Conservation (phyloP, 352 stramenopile genomes). For the Globisporangium paddicum region DNA sequence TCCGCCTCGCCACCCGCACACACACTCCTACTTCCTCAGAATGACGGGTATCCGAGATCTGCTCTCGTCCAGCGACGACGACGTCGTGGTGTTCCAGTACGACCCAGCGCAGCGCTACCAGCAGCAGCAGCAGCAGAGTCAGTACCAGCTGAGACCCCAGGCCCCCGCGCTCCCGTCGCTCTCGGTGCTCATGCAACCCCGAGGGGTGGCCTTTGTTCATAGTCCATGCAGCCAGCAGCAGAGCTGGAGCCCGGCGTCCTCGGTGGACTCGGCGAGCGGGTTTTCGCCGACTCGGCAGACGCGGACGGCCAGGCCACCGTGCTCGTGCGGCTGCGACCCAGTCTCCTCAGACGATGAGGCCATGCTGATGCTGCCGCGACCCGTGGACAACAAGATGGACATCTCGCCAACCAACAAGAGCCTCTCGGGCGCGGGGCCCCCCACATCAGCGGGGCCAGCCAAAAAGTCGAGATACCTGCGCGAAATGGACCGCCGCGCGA, state of each 20-base stretch:
- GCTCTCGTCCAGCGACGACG: slow-evolving; percentile 9
- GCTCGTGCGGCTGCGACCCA: slow-evolving; percentile 12
- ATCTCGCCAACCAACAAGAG: slow-evolving; percentile 12
- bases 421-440: background rate
- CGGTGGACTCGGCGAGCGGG: background rate
- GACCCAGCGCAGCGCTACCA: slow-evolving; percentile 10
- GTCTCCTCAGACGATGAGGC: slow-evolving; percentile 9
- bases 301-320: too few relatives aligned
- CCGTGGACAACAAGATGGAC: background rate
- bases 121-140: slow-evolving; percentile 1
- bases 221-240: too few relatives aligned
- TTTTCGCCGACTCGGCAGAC: too few relatives aligned
- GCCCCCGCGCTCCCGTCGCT: slow-evolving; percentile 8
- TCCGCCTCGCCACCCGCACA: background rate
- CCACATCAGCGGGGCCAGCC: too few relatives aligned
- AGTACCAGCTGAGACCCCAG: background rate
- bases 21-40: background rate
- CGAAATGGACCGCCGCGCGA: slow-evolving; percentile 46
- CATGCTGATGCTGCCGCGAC: background rate
- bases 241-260: slow-evolving; percentile 10
- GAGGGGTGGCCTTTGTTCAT: too few relatives aligned
- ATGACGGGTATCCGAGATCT: slow-evolving; percentile 12
- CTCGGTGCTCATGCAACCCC: slow-evolving; percentile 17
- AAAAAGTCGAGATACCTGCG: slow-evolving; percentile 37
- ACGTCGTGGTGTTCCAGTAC: slow-evolving; percentile 10